Base-by-base conservation (phyloP, 768 basidiomycete species). In the Hericium coralloides region DNA sequence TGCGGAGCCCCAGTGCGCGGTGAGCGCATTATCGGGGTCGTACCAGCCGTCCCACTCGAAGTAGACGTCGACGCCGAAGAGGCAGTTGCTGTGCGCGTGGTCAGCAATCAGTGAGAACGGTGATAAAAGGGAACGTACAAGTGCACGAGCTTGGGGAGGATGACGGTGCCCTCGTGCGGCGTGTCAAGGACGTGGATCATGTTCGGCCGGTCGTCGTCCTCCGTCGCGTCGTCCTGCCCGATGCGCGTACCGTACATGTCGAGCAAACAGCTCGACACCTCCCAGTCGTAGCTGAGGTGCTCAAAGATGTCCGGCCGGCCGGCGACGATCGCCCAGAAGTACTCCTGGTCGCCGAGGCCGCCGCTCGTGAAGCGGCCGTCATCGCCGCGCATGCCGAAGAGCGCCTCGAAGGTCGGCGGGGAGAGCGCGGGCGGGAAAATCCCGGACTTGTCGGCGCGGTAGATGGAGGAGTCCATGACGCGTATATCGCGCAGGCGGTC, bases 261-360 rank as follows among this genome's bases (percentile, higher is more conserved):
- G 56, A 78, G 58, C 52, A 80, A 64, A 59, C 78, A 80, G 60
- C 73, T 77, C 17, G 76, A 74, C 20, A 79, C 70, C 66, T 80
- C 78, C 64, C 74, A 80, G 58, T 78, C 77, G 61, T 67, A 76
- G 55, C 66, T 68, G 54, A 80, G 63, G 41, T 73, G 76, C 60
- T 72, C 68, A 56, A 74, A 76, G 8, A 79, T 62, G 38, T 76
- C 73, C 14, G 66, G 68, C 38, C 68, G 69, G 57, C 75, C 65
- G 57, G 71, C 70, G n/a, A 78, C 73, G 58, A 80, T 76, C 49
- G 78, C 77, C 77, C 77, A 80, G 76, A 76, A 80, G 58, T 76
- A 80, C 3, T 76, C 76, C 64, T 80, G 77, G 62, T 79, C 79
- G 38, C 77, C 78, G 36, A 80, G 71, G n/a, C 71, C 73, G 3